Conservation (phyloP, 371 early-diverging fungal genomes). For the Apophysomyces sp. region DNA sequence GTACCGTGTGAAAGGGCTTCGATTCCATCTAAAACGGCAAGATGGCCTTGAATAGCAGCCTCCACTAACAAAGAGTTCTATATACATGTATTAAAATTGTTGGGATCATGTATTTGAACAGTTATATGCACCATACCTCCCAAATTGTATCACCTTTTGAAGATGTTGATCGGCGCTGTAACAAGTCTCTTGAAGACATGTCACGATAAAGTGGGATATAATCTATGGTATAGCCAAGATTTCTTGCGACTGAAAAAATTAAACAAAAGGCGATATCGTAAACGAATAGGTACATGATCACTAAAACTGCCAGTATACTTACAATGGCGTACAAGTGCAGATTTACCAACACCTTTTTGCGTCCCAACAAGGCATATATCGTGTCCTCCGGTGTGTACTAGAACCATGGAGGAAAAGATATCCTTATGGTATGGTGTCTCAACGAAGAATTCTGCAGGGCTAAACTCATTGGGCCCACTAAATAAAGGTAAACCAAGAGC, state of each 20-base stretch:
- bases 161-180: conserved; percentile 79
- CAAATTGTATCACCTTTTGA: conserved; percentile 74
- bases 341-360: conserved; percentile 78
- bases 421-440: conserved; percentile 69
- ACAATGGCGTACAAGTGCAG: conserved; percentile 68
- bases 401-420: conserved; percentile 64
- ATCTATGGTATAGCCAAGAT: conserved; percentile 70
- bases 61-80: conserved; percentile 68
- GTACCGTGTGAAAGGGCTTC: conserved; percentile 75
- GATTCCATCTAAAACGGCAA: conserved; percentile 78
- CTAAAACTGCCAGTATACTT: conserved; percentile 5
- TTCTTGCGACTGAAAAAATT: conserved; percentile 48
- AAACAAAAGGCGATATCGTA: neutral
- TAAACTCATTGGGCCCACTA: conserved; percentile 53
- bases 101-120: neutral
- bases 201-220: conserved; percentile 79
- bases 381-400: conserved; percentile 63
- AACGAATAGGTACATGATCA: too few species aligned
- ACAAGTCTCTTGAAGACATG: conserved; percentile 82
- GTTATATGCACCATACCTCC: conserved; percentile 47
- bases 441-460: conserved; percentile 64
- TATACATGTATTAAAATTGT: neutral
- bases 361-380: conserved; percentile 77
- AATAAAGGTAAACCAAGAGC: conserved; percentile 38
- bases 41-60: conserved; percentile 72